These are phyloP conservation scores for Botryosphaeria dothidea DNA, from an alignment of 2,329 filamentous ascomycete species.

Conservation along the genomic window DNA sequence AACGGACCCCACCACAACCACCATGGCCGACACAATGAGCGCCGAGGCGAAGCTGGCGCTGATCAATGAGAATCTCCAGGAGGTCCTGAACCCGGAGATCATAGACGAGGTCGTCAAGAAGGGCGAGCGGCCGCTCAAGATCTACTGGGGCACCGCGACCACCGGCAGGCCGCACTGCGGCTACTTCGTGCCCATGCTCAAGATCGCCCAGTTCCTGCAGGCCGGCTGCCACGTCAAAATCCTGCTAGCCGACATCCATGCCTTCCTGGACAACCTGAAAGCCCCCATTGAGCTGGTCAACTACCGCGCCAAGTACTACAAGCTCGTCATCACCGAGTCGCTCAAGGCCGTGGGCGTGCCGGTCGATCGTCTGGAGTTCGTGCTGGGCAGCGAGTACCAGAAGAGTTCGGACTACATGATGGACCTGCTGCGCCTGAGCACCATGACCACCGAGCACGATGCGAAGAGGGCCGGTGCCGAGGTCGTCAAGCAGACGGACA, in stretches of 20 bases:
- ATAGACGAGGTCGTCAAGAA: conserved; percentile 71
- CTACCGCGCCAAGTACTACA: conserved; percentile 81
- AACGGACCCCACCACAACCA: conserved; percentile 9
- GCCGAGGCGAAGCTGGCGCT: conserved; percentile 67
- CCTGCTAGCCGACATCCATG: conserved; percentile 66
- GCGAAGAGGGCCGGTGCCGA: conserved; percentile 90
- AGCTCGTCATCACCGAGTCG: conserved; percentile 70
- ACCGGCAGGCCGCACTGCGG: conserved; percentile 87
- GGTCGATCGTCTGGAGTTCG: conserved; percentile 77
- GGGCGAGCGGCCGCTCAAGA: conserved; percentile 68
- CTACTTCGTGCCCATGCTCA: conserved; percentile 86
- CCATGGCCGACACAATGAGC: conserved; percentile 18
- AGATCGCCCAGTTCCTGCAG: conserved; percentile 83
- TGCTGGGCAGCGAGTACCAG: conserved; percentile 84
- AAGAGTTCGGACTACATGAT: conserved; percentile 69
- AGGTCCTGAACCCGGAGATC: conserved; percentile 82
- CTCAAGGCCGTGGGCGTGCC: conserved; percentile 77
- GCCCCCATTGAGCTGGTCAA: conserved; percentile 86
- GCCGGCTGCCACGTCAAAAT: conserved; percentile 83
- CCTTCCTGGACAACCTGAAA: conserved; percentile 81
- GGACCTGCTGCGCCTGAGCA: conserved; percentile 79
- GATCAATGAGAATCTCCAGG: conserved; percentile 78
- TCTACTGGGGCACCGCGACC: conserved; percentile 89
- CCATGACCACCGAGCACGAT: conserved; percentile 72
- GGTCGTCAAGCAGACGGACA: conserved; percentile 87